Evolutionary conservation across 2,329 filamentous ascomycete genomes (phyloP).

Genomic region (Colletotrichum sidae): DNA sequence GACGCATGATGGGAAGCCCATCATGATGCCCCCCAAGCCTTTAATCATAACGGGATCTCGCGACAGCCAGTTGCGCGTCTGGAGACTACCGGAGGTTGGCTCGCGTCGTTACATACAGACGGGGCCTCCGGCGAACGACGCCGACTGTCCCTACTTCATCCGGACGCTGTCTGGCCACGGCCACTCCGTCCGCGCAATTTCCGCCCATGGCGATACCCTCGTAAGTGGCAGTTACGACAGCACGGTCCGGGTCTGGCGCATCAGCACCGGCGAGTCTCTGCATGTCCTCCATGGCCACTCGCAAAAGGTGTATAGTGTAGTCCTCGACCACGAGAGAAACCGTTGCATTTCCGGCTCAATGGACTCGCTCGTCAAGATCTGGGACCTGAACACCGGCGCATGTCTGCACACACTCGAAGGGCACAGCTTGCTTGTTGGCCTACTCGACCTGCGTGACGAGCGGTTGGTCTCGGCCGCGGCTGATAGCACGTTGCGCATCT

Average conservation of each 20-base stretch:
- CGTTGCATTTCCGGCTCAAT: slow-evolving; percentile 98
- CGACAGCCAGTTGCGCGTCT: slow-evolving; percentile 93
- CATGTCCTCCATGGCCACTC: slow-evolving; percentile 88
- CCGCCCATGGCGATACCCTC: slow-evolving; percentile 93
- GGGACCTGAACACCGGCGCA: slow-evolving; percentile 88
- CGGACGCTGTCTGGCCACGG: slow-evolving; percentile 87
- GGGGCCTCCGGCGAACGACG: slow-evolving; percentile 76
- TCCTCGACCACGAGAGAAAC: slow-evolving; percentile 90
- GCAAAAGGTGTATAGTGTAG: slow-evolving; percentile 97
- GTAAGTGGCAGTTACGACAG: slow-evolving; percentile 98
- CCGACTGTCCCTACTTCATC: slow-evolving; percentile 94
- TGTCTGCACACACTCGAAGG: slow-evolving; percentile 93
- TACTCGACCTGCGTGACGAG: slow-evolving; percentile 90
- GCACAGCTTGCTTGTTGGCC: slow-evolving; percentile 89
- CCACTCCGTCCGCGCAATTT: slow-evolving; percentile 95
- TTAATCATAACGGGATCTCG: slow-evolving; percentile 97
- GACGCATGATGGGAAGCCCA: slow-evolving; percentile 75
- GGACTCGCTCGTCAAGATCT: slow-evolving; percentile 98
- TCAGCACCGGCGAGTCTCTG: slow-evolving; percentile 90
- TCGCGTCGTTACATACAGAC: slow-evolving; percentile 84
- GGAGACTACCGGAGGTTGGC: slow-evolving; percentile 87
- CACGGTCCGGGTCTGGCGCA: slow-evolving; percentile 95
- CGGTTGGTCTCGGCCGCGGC: slow-evolving; percentile 94
- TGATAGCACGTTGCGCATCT: slow-evolving; percentile 94
- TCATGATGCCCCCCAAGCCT: slow-evolving; percentile 94